phyloP scores from a whole-genome alignment of 2,329 filamentous ascomycete species.

The Penicillium occitanis region DNA sequence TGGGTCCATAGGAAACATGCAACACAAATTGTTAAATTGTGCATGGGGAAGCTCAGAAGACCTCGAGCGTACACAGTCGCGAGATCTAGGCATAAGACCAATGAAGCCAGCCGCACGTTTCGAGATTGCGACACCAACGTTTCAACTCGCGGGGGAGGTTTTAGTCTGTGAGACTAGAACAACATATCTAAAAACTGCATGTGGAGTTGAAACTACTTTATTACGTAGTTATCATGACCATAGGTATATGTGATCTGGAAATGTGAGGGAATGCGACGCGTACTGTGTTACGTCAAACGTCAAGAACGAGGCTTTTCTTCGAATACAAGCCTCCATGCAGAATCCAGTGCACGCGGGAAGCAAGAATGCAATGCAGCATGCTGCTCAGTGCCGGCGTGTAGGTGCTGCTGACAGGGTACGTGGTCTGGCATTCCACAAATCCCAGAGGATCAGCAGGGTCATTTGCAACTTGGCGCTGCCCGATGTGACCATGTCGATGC shows the following conservation, averaged over 20 bases:
- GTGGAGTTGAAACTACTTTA: neutral
- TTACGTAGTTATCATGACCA: neutral
- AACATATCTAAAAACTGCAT: neutral
- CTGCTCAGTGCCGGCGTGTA: neutral
- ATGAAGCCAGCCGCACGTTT: conserved; percentile 3
- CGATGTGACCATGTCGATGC: conserved; percentile 5
- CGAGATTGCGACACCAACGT: conserved; percentile 7
- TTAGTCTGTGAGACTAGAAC: neutral
- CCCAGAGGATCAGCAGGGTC: conserved; percentile 2
- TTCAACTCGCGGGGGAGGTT: conserved; percentile 14
- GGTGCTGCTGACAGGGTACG: neutral
- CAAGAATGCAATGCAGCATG: neutral
- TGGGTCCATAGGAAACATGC: neutral
- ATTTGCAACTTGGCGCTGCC: neutral
- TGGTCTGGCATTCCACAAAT: conserved; percentile 1
- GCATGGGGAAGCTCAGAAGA: conserved; percentile 5
- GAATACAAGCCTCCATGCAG: neutral
- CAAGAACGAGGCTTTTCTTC: neutral
- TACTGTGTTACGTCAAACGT: neutral
- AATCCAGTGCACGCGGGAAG: neutral
- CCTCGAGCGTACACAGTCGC: conserved; percentile 4
- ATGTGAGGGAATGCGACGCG: neutral
- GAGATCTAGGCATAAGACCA: conserved; percentile 15
- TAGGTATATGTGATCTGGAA: neutral
- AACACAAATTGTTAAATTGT: neutral